A percentile compares a stretch with the other conserved stretches of the same genome.
Evolutionary conservation across 495 filamentous ascomycete genomes (phyloP).

Genomic region (Amphirosellinia nigrospora): DNA sequence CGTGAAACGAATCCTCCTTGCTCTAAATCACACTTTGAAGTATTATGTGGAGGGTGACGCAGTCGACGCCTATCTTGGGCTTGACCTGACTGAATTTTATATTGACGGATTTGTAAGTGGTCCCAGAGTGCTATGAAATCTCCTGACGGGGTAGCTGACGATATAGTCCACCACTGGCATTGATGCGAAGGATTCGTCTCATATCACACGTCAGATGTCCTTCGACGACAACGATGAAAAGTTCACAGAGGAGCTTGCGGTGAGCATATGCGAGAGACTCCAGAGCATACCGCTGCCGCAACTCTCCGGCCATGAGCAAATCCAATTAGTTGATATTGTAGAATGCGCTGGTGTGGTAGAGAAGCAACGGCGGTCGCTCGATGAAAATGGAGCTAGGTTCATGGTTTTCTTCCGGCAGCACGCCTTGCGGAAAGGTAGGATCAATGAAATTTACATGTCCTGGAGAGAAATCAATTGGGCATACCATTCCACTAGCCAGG

Average conservation of each 20-base stretch:
- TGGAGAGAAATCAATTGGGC: slow-evolving; percentile 98
- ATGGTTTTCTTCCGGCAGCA: slow-evolving; percentile 90
- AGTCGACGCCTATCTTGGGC: slow-evolving; percentile 78
- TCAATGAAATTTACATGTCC: slow-evolving; percentile 71
- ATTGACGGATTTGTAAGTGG: slow-evolving; percentile 24
- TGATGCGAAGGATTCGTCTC: slow-evolving; percentile 29
- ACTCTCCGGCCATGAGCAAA: slow-evolving; percentile 87
- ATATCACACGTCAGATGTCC: slow-evolving; percentile 40
- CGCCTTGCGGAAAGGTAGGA: slow-evolving; percentile 69
- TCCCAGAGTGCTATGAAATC: slow-evolving; percentile 8
- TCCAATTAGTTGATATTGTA: slow-evolving; percentile 83
- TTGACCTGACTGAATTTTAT: slow-evolving; percentile 77
- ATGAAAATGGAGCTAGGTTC: slow-evolving; percentile 90
- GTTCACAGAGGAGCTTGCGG: slow-evolving; percentile 75
- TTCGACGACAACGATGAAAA: slow-evolving; percentile 63
- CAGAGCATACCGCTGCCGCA: slow-evolving; percentile 76
- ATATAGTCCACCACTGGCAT: slow-evolving; percentile 33
- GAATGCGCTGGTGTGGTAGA: slow-evolving; percentile 88
- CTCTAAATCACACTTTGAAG: slow-evolving; percentile 78
- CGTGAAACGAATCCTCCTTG: slow-evolving; percentile 76
- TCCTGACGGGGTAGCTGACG: slow-evolving; percentile 19
- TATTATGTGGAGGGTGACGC: slow-evolving; percentile 83
- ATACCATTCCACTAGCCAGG: slow-evolving; percentile 88
- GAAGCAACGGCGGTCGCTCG: slow-evolving; percentile 88
- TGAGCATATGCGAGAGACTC: slow-evolving; percentile 77